Evolutionary conservation across 768 basidiomycete genomes (phyloP), one percentile per base, ranked within the genome.

Genomic region (Macrolepiota dolichaula): DNA sequence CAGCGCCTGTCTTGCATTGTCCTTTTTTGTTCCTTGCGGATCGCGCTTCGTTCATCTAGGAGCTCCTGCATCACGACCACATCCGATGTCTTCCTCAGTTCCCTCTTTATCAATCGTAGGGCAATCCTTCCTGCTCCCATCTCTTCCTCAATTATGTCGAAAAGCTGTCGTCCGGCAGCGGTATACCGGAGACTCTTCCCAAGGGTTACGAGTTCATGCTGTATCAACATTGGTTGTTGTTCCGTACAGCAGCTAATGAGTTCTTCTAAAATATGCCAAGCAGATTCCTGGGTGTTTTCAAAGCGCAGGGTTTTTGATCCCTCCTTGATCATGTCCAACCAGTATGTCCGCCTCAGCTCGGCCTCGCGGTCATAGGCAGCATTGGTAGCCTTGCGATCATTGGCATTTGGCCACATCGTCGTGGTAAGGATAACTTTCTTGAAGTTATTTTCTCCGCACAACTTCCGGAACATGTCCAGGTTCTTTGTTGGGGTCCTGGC

Each of bases 111-210:
- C 44, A 35, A 46, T 19, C 15, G 29, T n/a, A 57, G 29, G 17
- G 29, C 27, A n/a, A 27, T 44, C 25, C 52, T n/a, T 38, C 57
- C 55, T 36, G 37, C 38, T 25, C 51, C 17, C 7, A 44, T 12
- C 25, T 40, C 7, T 13, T 22, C 22, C 40, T 37, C 55, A 51
- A 53, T 24, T 9, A 40, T 37, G n/a, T 47, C 32, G 13, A 51
- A 32, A 6, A 87, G 74, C 66, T 83, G 84, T 15, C 70, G 74
- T 1, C 84, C 84, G 1, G 85, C 85, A 1, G 74, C 70, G 2
- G 86, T 86, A 54, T 86, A 73, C 1, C 78, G 73, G 15, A 86
- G 76, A 46, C 78, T 73, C 55, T 78, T 79, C 51, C 72, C 72
- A 63, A 80, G 71, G 57, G 79, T 78, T 4, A 40, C 19, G n/a